Base-by-base conservation (phyloP, 2,329 filamentous ascomycete genomes). In the Botrytis byssoidea region DNA sequence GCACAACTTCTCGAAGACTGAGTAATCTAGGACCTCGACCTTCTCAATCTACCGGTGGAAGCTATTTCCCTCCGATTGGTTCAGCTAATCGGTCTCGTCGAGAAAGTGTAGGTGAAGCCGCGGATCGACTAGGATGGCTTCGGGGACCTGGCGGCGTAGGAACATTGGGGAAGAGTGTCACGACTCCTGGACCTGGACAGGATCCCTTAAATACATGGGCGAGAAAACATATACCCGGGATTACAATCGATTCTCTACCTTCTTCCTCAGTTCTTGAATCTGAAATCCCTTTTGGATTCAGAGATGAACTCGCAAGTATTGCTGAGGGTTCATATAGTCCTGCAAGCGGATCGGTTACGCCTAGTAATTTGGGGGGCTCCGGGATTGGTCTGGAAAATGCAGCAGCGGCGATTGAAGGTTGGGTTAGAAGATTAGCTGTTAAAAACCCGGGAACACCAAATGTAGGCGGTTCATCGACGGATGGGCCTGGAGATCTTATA, bases 61-160 rank as follows among this genome's bases (percentile, higher is more conserved):
- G 76, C 72, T 81, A 81, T 70, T 80, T 81, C 55, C 79, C 79
- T 78, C 29, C 85, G 71, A 12, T 55, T 16, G 64, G 57, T 51
- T 64, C 78, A 37, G 74, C 65, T 35, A 71, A 74, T 64, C 76
- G 77, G 16, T 37, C 74, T 4, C 77, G 79, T 55, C 81, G 82
- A 68, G 79, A 80, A 76, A 81, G 77, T 74, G 78, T 78, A 68
- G 77, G 80, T 75, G 80, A 79, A 77, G 81, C 78, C 82, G 83
- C 79, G 79, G 82, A 77, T 77, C 84, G 80, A 77, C 85, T 88
- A 2, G 85, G 85, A 7, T 92, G 93, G 85, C 91, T 98, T 82
- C 89, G 91, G 60, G 92, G 93, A 1, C 94, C 95, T 3, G 95
- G 95, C 32, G 95, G 94, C 22, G 93, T 98, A 1, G 95, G 95